Evolutionary conservation across 257 asterid species (phyloP), one percentile per base, ranked within the genome.

Genomic region (Lithospermum erythrorhizon): DNA sequence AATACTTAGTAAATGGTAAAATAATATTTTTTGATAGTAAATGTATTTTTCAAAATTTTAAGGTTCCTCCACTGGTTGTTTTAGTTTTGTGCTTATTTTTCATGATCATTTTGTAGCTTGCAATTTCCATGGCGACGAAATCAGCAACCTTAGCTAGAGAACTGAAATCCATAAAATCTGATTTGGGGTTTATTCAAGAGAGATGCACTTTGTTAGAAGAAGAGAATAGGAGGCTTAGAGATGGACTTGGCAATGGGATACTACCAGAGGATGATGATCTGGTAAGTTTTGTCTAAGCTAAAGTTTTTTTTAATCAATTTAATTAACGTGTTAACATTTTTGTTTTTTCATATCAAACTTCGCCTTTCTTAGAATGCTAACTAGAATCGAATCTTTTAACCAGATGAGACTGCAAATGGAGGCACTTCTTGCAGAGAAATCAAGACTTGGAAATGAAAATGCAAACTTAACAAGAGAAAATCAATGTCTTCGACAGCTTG

Each of bases 401-500:
- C 66, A 85, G 90, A 87, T 88, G 74, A 86, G 98, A 87, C 95
- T 91, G 62, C 98, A 91, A 68, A 23, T 91, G 75, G 98, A 91
- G 75, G 85, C 90, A 25, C 95, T 91, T 58, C 82, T 91, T 11
- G 89, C 97, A 17, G 98, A 91, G 57, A 91, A 91, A 30, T 91
- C 97, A 6, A 83, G 97, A 24, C 57, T 91, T 59, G 98, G 95
- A 16, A 82, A 72, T 68, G 98, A 91, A 61, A 91, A 91, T 59
- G 90, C 95, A n/a, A 88, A 79, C 76, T 68, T 91, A 68, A 70
- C 65, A 2, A 81, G 98, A 76, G 96, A 88, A 65, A 91, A 91
- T 74, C 85, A 83, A 65, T 79, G 94, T 71, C 89, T 91, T 56
- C 78, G 80, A 58, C 89, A 91, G 73, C 86, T 88, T 37, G 96